Percentiles rank a stretch among this genome's conserved stretches.
Conservation (phyloP, 2,329 filamentous ascomycete genomes). For the Arachnomyces sp. region DNA sequence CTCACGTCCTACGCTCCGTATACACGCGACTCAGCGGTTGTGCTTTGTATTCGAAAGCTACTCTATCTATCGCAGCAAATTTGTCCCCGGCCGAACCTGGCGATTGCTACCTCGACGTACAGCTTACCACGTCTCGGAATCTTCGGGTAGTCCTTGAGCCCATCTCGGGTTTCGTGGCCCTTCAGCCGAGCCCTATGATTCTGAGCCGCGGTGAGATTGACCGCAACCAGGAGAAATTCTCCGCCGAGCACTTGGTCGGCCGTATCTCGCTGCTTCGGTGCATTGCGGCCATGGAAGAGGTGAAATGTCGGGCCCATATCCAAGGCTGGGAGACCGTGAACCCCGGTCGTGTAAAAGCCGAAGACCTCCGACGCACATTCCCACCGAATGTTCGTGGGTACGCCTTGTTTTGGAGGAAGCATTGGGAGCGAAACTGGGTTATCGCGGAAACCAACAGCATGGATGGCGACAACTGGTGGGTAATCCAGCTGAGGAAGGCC, state of each 20-base stretch:
- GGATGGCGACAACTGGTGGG: constrained; percentile 70
- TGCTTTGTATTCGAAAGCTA: constrained; percentile 53
- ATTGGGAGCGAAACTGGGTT: constrained; percentile 67
- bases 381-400: constrained; percentile 55
- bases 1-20: constrained; percentile 60
- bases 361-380: constrained; percentile 50
- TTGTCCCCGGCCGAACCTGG: constrained; percentile 55
- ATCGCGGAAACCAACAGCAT: constrained; percentile 62
- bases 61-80: constrained; percentile 50
- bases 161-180: constrained; percentile 64
- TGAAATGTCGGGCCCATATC: constrained; percentile 27
- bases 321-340: constrained; percentile 32
- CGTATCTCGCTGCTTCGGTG: constrained; percentile 32
- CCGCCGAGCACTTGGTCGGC: constrained; percentile 31
- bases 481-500: constrained; percentile 40
- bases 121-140: constrained; percentile 56
- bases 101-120: constrained; percentile 59
- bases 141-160: constrained; percentile 63
- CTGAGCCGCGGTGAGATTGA: constrained; percentile 53
- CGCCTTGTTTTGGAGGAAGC: constrained; percentile 58
- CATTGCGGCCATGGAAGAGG: constrained; percentile 31
- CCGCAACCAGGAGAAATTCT: constrained; percentile 50
- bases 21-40: constrained; percentile 52
- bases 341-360: constrained; percentile 27
- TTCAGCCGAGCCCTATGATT: constrained; percentile 56